Percentiles rank a stretch among this genome's conserved stretches.
Conservation (phyloP, 345 rosid genomes). For the Hibiscus mutabilis region DNA sequence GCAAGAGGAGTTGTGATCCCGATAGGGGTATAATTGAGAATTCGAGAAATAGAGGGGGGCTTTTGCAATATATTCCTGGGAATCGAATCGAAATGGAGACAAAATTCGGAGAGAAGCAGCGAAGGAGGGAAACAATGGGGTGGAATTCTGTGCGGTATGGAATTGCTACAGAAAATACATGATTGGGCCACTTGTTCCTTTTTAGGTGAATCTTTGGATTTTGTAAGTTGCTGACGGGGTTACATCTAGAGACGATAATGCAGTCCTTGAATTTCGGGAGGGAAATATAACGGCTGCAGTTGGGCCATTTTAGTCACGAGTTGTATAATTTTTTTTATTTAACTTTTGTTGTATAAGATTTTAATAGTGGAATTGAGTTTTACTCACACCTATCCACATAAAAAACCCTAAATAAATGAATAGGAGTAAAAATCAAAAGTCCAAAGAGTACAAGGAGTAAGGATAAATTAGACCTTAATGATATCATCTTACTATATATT, state of each 20-base stretch:
- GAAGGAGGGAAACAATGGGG: not conserved
- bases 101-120: too few species aligned
- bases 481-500: too few species aligned
- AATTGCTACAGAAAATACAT: not conserved
- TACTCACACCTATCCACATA: too few species aligned
- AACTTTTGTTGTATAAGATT: too few species aligned
- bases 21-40: not conserved
- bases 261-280: not conserved
- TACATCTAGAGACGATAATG: not conserved
- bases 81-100: not conserved
- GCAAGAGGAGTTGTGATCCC: not conserved
- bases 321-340: too few species aligned
- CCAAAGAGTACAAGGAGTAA: too few species aligned
- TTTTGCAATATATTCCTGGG: not conserved
- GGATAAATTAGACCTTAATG: too few species aligned
- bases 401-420: too few species aligned
- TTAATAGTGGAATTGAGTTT: too few species aligned
- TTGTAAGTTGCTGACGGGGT: not conserved
- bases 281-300: not conserved
- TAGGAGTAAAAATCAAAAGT: too few species aligned
- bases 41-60: not conserved
- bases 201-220: not conserved
- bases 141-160: not conserved
- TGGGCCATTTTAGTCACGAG: not conserved
- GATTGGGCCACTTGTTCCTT: not conserved